Percentiles rank a stretch among this genome's conserved stretches.
phyloP scores from a whole-genome alignment of 345 rosid genomes.

The Pistacia integerrima region DNA sequence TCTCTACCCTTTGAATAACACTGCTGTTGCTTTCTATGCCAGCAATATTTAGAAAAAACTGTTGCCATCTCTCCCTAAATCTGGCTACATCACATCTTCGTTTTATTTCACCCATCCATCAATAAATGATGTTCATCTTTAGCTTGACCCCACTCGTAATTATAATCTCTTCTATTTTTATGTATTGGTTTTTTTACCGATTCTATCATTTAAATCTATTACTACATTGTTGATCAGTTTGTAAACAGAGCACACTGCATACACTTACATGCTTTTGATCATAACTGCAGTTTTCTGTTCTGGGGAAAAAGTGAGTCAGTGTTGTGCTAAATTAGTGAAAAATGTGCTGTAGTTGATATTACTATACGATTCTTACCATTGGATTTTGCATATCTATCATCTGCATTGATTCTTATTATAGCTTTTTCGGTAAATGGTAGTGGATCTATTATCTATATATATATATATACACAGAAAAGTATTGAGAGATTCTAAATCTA shows the following conservation, averaged over 20 bases:
- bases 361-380: constrained; percentile 9
- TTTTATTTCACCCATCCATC: constrained; percentile 1
- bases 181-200: not conserved
- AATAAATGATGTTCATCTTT: not conserved
- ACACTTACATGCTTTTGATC: not conserved
- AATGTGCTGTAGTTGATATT: not conserved
- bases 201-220: not conserved
- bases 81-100: constrained; percentile 18
- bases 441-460: not conserved
- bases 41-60: constrained; percentile 13
- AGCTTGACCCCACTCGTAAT: not conserved
- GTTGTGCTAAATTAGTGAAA: constrained; percentile 12
- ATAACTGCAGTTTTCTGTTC: constrained; percentile 22
- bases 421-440: not conserved
- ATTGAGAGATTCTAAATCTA: not conserved
- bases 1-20: constrained; percentile 13
- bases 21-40: constrained; percentile 23
- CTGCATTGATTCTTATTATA: constrained; percentile 12
- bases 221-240: constrained; percentile 6
- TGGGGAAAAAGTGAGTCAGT: constrained; percentile 22
- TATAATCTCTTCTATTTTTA: not conserved
- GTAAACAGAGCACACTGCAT: constrained; percentile 12
- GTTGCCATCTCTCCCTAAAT: constrained; percentile 5
- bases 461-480: too few species aligned
- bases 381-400: constrained; percentile 17